Conservation (phyloP, 306 rosid species). For the Vachellia collinsii region DNA sequence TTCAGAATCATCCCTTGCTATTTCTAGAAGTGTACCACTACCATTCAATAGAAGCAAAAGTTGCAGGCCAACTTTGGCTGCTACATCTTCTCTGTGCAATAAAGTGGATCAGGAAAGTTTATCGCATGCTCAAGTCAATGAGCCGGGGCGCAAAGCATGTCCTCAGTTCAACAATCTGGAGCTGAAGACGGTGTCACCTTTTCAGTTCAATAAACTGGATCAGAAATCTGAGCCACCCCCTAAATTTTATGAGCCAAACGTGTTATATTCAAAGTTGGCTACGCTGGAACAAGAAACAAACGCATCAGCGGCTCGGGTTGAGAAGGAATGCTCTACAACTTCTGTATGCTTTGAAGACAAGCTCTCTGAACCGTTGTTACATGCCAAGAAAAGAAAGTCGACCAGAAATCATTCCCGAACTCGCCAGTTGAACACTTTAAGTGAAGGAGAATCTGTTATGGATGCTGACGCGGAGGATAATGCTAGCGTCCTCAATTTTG, state of each 20-base stretch:
- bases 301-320: constrained; percentile 27
- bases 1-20: constrained; percentile 33
- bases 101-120: constrained; percentile 46
- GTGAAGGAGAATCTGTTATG: constrained; percentile 40
- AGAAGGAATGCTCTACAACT: constrained; percentile 37
- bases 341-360: constrained; percentile 30
- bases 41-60: constrained; percentile 56
- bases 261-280: constrained; percentile 33
- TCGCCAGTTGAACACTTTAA: constrained; percentile 30
- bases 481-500: constrained; percentile 63
- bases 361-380: constrained; percentile 37
- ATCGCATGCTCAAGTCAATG: too few relatives aligned
- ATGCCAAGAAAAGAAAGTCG: constrained; percentile 37
- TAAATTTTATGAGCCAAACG: too few relatives aligned
- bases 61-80: constrained; percentile 47
- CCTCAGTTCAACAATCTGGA: neutral
- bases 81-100: constrained; percentile 35
- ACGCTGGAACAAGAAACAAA: constrained; percentile 37
- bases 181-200: constrained; percentile 22
- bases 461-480: constrained; percentile 68
- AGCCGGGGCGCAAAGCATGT: constrained; percentile 43
- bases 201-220: constrained; percentile 20
- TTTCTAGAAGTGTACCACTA: constrained; percentile 33
- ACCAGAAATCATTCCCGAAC: constrained; percentile 40
- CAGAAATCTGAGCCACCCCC: constrained; percentile 32